Evolutionary conservation across 225 moss, liverwort and hornwort genomes (phyloP), one percentile per base, ranked within the genome.

Genomic region (Lunularia cruciata): DNA sequence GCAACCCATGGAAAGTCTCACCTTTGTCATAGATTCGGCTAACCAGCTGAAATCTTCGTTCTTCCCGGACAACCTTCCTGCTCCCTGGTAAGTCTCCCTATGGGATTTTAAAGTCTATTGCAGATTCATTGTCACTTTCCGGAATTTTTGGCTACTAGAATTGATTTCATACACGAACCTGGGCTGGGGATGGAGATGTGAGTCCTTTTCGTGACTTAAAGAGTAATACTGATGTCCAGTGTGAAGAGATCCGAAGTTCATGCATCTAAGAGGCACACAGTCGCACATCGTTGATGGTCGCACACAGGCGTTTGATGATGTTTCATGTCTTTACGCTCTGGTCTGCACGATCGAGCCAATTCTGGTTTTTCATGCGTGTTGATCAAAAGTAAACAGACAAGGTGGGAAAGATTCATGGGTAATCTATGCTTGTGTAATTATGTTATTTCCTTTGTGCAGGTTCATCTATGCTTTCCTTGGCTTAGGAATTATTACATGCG

Each of bases 81-180:
- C 84, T n/a, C 98, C 98, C 22, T 98, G 98, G 98, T 91, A 82
- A 0, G 53, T n/a, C n/a, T n/a, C n/a, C n/a, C n/a, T n/a, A n/a
- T n/a, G n/a, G n/a, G n/a, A n/a, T n/a, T n/a, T n/a, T n/a, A 40
- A 40, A 40, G 6, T 6, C 40, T 40, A 6, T 6, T 40, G 40
- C 40, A 40, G 8, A 13, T 40, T n/a, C n/a, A n/a, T n/a, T n/a
- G n/a, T n/a, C n/a, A n/a, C n/a, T n/a, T n/a, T n/a, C n/a, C n/a
- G n/a, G n/a, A n/a, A n/a, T n/a, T n/a, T n/a, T n/a, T n/a, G n/a
- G n/a, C n/a, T n/a, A n/a, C n/a, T n/a, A n/a, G n/a, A n/a, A n/a
- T n/a, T n/a, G n/a, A n/a, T n/a, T n/a, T n/a, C n/a, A n/a, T n/a
- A n/a, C n/a, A n/a, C n/a, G n/a, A n/a, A n/a, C n/a, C n/a, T n/a